phyloP scores from a whole-genome alignment of 768 basidiomycete genomes.

The Mrakia frigida region DNA sequence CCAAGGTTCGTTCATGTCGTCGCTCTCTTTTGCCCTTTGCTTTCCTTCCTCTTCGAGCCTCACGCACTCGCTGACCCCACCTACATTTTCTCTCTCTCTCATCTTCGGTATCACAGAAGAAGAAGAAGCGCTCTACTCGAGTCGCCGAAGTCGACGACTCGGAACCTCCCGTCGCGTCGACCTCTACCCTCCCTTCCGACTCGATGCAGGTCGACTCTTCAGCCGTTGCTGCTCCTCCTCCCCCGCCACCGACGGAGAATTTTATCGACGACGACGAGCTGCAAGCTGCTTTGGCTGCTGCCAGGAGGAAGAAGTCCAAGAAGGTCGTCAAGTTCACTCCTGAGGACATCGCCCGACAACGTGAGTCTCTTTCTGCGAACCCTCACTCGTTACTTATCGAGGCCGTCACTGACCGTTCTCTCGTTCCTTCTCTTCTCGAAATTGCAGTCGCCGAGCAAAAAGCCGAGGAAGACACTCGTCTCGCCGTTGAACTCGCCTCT shows the following conservation, averaged over 20 bases:
- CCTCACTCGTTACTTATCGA: background rate
- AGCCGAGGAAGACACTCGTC: slow-evolving; percentile 48
- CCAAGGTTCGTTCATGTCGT: slow-evolving; percentile 56
- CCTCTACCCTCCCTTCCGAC: slow-evolving; percentile 39
- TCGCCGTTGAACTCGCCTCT: slow-evolving; percentile 39
- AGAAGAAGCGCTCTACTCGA: slow-evolving; percentile 80
- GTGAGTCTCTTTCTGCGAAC: slow-evolving; percentile 45
- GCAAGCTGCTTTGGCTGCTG: slow-evolving; percentile 81
- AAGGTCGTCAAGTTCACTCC: slow-evolving; percentile 61
- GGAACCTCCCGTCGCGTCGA: slow-evolving; percentile 13
- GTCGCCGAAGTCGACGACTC: slow-evolving; percentile 52
- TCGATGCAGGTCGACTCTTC: slow-evolving; percentile 77
- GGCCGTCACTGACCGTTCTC: background rate
- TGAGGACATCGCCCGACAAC: slow-evolving; percentile 72
- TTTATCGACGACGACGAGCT: slow-evolving; percentile 98
- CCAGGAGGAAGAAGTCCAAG: slow-evolving; percentile 72
- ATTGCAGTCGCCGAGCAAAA: slow-evolving; percentile 37
- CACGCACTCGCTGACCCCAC: no score
- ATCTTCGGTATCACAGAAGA: slow-evolving; percentile 55
- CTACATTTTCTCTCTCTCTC: background rate
- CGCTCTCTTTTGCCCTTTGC: background rate
- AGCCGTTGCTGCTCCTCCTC: slow-evolving; percentile 38
- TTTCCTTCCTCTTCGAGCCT: background rate
- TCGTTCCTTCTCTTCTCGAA: background rate
- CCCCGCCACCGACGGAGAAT: slow-evolving; percentile 62